Conservation (phyloP, 2,329 filamentous ascomycete genomes). For the Venturia pyrina region DNA sequence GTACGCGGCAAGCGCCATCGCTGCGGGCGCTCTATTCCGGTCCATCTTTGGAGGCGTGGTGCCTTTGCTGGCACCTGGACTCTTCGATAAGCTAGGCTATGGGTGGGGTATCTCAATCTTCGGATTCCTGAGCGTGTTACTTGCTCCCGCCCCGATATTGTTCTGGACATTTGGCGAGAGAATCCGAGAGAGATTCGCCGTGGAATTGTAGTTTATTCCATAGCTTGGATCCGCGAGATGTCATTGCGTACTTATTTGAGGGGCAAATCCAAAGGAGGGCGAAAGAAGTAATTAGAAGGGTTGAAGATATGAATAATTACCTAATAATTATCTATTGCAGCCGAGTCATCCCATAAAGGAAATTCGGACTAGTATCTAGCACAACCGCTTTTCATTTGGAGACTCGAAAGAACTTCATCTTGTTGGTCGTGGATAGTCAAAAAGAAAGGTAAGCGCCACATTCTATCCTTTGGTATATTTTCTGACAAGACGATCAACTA, state of each 20-base stretch:
- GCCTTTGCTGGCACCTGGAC: conserved; percentile 33
- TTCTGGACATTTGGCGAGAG: conserved; percentile 39
- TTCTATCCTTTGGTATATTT: no score
- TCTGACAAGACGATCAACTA: no score
- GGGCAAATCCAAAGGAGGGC: no score
- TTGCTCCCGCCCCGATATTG: conserved; percentile 39
- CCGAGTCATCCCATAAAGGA: no score
- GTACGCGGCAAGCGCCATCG: conserved; percentile 41
- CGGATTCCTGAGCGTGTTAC: conserved; percentile 32
- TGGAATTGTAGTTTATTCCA: conserved; percentile 21
- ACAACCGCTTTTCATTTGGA: no score
- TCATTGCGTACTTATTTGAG: background rate
- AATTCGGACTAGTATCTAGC: no score
- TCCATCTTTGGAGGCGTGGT: conserved; percentile 37
- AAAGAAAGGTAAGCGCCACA: no score
- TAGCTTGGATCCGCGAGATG: background rate
- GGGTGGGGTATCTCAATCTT: conserved; percentile 43
- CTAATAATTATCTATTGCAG: no score
- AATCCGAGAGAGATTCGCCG: conserved; percentile 36
- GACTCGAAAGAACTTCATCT: no score
- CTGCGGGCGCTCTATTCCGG: conserved; percentile 39
- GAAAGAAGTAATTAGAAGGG: no score
- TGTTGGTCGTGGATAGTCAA: no score
- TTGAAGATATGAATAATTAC: no score
- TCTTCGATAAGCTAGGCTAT: conserved; percentile 37